Percentiles rank a stretch among this genome's conserved stretches.
These are phyloP conservation scores for Fusarium miscanthi DNA, from an alignment of 2,329 filamentous ascomycete genomes.

Conservation along the genomic window DNA sequence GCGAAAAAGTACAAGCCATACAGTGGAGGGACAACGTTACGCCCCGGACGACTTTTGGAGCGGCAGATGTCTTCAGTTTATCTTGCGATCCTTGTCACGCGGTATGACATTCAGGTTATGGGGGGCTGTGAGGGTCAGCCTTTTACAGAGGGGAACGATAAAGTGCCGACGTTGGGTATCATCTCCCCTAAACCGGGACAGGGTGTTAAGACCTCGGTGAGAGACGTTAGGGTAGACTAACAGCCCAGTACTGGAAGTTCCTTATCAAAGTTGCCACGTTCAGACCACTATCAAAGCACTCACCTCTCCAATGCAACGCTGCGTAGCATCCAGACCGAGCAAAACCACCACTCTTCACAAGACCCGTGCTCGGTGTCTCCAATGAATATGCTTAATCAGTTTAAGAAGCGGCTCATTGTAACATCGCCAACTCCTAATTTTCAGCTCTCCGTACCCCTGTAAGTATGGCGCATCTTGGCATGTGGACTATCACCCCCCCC, in stretches of 20 bases:
- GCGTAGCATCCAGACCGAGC: not conserved
- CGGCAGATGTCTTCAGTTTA: not conserved
- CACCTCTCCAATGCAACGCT: accelerated
- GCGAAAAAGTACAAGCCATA: not conserved
- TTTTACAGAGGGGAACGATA: not conserved
- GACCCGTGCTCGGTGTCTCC: not conserved
- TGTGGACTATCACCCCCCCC: not conserved
- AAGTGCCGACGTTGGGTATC: not conserved
- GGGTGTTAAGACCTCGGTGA: not conserved
- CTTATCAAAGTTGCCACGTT: not conserved
- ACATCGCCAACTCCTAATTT: not conserved
- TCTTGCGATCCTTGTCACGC: not conserved
- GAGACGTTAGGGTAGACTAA: not conserved
- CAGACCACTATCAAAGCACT: not conserved
- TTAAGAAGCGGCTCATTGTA: not conserved
- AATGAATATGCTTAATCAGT: not conserved
- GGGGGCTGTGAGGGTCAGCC: not conserved
- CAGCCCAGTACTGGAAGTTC: too few species aligned
- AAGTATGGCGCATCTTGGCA: too few species aligned
- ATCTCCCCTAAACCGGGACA: not conserved
- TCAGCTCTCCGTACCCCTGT: not conserved
- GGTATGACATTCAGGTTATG: not conserved
- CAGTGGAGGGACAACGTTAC: not conserved
- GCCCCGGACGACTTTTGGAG: not conserved
- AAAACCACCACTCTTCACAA: accelerated